Evolutionary conservation across 805 yeast genomes (phyloP).

Genomic region (Metschnikowia gelsemii): DNA sequence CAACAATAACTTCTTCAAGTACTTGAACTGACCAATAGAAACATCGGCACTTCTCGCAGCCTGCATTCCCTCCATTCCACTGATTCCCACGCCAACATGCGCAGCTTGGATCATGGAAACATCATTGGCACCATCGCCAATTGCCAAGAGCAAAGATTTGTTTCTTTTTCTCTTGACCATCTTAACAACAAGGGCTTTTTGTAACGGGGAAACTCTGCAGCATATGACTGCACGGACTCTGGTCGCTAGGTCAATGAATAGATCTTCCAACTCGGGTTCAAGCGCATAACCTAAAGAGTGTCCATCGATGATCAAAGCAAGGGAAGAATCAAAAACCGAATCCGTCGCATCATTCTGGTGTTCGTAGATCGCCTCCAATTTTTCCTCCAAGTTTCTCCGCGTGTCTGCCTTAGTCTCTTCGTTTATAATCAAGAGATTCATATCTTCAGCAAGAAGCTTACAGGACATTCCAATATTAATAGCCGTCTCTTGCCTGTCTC

Average conservation of each 20-base stretch:
- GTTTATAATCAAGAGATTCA: slow-evolving; percentile 87
- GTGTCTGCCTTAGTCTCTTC: slow-evolving; percentile 84
- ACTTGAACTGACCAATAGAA: slow-evolving; percentile 93
- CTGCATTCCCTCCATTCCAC: slow-evolving; percentile 99
- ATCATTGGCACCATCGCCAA: slow-evolving; percentile 99
- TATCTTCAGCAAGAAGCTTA: slow-evolving; percentile 88
- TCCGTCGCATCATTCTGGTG: slow-evolving; percentile 68
- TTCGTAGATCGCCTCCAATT: slow-evolving; percentile 69
- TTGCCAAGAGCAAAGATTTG: slow-evolving; percentile 76
- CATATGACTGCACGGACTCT: slow-evolving; percentile 94
- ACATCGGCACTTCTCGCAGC: slow-evolving; percentile 98
- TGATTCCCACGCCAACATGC: slow-evolving; percentile 97
- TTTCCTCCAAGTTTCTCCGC: slow-evolving; percentile 64
- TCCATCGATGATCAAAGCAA: slow-evolving; percentile 94
- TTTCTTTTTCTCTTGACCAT: slow-evolving; percentile 79
- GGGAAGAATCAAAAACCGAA: slow-evolving; percentile 53
- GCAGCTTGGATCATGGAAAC: slow-evolving; percentile 99
- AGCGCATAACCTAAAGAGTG: slow-evolving; percentile 84
- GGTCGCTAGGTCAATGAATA: slow-evolving; percentile 75
- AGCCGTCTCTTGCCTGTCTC: slow-evolving; percentile 98
- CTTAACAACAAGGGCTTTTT: slow-evolving; percentile 93
- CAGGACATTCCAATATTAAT: slow-evolving; percentile 98
- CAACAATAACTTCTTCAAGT: slow-evolving; percentile 72
- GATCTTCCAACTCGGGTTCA: slow-evolving; percentile 74
- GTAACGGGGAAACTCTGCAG: slow-evolving; percentile 96